Conservation (phyloP, 495 filamentous ascomycete species). For the Aspergillus mulundensis region DNA sequence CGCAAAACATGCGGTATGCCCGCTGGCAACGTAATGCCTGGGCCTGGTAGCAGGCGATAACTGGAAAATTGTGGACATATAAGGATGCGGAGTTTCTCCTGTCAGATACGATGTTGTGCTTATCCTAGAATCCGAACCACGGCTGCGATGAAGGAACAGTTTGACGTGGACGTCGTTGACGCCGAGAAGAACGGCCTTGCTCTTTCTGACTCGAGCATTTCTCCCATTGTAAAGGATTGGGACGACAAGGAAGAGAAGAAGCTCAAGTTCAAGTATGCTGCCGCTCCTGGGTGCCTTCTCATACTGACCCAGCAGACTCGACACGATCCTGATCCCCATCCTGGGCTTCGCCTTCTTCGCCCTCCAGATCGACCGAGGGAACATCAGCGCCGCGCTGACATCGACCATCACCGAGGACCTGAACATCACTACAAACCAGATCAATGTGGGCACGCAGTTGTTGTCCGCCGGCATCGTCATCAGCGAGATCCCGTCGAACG, state of each 20-base stretch:
- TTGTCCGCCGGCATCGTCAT: slow-evolving; percentile 54
- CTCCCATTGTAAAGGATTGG: slow-evolving; percentile 32
- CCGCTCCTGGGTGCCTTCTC: neutral
- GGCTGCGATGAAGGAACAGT: neutral
- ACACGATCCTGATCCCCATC: slow-evolving; percentile 49
- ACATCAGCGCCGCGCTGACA: slow-evolving; percentile 49
- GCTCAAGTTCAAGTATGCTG: slow-evolving; percentile 28
- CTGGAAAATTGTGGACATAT: neutral
- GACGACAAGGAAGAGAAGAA: slow-evolving; percentile 23
- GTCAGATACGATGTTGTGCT: neutral
- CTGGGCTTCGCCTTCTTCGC: slow-evolving; percentile 55
- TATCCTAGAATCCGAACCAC: neutral
- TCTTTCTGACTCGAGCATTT: slow-evolving; percentile 2
- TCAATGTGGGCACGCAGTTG: slow-evolving; percentile 55
- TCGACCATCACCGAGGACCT: slow-evolving; percentile 50
- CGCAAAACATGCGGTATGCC: slow-evolving; percentile 4
- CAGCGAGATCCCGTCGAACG: slow-evolving; percentile 55
- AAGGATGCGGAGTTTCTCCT: neutral
- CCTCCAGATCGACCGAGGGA: slow-evolving; percentile 53
- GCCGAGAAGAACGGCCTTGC: slow-evolving; percentile 6
- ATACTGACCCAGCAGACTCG: slow-evolving; percentile 32
- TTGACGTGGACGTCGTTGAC: neutral
- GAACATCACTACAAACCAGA: slow-evolving; percentile 51
- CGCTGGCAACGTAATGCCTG: neutral
- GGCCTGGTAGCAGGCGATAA: neutral